Evolutionary conservation across 441 rosid species (phyloP).

Genomic region (Adansonia grandidieri): DNA sequence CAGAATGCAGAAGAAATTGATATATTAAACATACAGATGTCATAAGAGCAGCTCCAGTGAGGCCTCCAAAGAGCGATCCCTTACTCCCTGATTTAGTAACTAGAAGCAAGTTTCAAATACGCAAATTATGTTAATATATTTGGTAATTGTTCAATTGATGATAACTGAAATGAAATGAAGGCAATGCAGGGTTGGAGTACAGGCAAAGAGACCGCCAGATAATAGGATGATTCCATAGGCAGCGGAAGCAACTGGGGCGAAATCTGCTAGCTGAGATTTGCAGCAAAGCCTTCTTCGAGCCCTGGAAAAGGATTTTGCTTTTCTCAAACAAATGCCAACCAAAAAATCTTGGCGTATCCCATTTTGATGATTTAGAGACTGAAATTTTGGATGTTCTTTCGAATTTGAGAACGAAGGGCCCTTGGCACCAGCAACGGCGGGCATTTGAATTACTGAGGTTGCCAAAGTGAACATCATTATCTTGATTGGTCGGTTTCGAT

Average conservation of each 20-base stretch:
- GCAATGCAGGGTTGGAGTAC: slow-evolving; percentile 34
- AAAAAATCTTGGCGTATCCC: background rate
- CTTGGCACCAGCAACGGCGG: slow-evolving; percentile 22
- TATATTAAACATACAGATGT: slow-evolving; percentile 52
- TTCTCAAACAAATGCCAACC: background rate
- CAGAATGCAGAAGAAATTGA: slow-evolving; percentile 4
- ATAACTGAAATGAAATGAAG: background rate
- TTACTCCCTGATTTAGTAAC: slow-evolving; percentile 72
- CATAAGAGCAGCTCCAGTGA: slow-evolving; percentile 77
- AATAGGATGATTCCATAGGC: slow-evolving; percentile 68
- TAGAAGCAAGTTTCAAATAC: slow-evolving; percentile 35
- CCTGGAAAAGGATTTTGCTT: slow-evolving; percentile 30
- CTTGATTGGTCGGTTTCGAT: background rate
- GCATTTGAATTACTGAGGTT: slow-evolving; percentile 25
- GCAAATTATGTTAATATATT: background rate
- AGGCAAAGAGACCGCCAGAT: slow-evolving; percentile 82
- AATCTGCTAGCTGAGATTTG: slow-evolving; percentile 60
- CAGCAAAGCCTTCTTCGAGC: slow-evolving; percentile 42
- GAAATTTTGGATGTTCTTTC: background rate
- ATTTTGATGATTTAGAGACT: background rate
- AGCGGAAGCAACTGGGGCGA: slow-evolving; percentile 67
- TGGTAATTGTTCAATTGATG: background rate
- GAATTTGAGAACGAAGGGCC: background rate
- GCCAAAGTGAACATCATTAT: slow-evolving; percentile 35
- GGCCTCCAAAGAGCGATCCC: slow-evolving; percentile 78